Conservation (phyloP, 768 basidiomycete species). For the Podaxis carcinomalis region DNA sequence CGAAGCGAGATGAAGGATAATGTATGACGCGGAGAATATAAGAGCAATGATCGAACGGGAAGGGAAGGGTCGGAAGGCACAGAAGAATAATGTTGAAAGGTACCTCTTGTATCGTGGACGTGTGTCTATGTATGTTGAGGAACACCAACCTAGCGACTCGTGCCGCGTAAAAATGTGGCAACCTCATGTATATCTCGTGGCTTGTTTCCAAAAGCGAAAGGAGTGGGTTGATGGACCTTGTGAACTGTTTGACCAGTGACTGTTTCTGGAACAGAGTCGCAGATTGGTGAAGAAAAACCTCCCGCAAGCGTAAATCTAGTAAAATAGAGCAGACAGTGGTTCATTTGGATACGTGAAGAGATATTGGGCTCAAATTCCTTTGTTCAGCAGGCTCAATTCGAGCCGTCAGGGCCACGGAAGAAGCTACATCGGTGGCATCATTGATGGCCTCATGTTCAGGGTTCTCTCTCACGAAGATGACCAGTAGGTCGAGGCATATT, state of each 20-base stretch:
- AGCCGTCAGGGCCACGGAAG: neutral
- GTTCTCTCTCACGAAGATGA: conserved; percentile 11
- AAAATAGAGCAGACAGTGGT: neutral
- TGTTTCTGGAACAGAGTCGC: conserved; percentile 3
- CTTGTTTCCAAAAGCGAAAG: conserved; percentile 9
- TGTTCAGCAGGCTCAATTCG: neutral
- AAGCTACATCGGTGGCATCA: neutral
- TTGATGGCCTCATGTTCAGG: conserved; percentile 10
- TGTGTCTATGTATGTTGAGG: conserved; percentile 9
- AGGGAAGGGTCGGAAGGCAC: conserved; percentile 3
- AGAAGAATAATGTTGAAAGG: neutral
- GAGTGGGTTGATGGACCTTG: conserved; percentile 7
- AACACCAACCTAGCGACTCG: conserved; percentile 3
- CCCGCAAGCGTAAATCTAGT: neutral
- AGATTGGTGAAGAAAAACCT: neutral
- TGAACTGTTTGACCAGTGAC: neutral
- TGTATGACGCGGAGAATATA: conserved; percentile 3
- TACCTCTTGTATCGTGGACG: neutral
- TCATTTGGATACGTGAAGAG: neutral
- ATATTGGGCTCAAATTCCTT: neutral
- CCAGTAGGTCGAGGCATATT: neutral
- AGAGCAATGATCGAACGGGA: conserved; percentile 7
- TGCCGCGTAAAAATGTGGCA: conserved; percentile 7
- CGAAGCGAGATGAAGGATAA: neutral
- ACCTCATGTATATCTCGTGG: conserved; percentile 10